Evolutionary conservation across 495 filamentous ascomycete species (phyloP).

Genomic region (Lasiosphaeria ovina): DNA sequence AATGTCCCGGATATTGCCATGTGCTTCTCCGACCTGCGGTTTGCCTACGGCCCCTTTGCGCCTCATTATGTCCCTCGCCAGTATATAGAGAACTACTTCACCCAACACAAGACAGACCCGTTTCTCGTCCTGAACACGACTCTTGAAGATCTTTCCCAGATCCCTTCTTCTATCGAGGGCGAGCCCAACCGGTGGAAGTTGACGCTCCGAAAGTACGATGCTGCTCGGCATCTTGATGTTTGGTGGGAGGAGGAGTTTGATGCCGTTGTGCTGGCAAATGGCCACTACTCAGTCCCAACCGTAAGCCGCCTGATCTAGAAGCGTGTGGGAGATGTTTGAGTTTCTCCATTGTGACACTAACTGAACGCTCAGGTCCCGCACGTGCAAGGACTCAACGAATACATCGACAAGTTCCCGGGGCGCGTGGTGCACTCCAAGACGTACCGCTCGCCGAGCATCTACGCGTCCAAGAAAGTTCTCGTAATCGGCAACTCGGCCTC

Average conservation of each 20-base stretch:
- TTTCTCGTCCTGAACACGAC: slow-evolving; percentile 47
- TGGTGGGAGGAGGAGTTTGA: slow-evolving; percentile 54
- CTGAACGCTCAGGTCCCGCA: slow-evolving; percentile 32
- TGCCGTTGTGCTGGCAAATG: slow-evolving; percentile 49
- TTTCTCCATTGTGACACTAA: slow-evolving; percentile 1
- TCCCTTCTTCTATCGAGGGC: slow-evolving; percentile 8
- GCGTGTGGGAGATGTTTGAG: too few relatives aligned
- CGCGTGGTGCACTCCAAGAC: slow-evolving; percentile 46
- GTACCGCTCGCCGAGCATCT: slow-evolving; percentile 40
- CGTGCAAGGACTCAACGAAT: slow-evolving; percentile 42
- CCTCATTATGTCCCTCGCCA: slow-evolving; percentile 48
- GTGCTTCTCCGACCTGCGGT: slow-evolving; percentile 47
- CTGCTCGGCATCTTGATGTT: slow-evolving; percentile 35
- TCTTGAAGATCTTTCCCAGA: slow-evolving; percentile 44
- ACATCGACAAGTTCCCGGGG: slow-evolving; percentile 37
- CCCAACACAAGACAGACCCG: slow-evolving; percentile 36
- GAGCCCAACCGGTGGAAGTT: slow-evolving; percentile 40
- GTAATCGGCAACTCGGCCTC: slow-evolving; percentile 53
- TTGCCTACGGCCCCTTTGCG: slow-evolving; percentile 51
- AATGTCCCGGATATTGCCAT: slow-evolving; percentile 53
- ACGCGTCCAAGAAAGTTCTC: slow-evolving; percentile 37
- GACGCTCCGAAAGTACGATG: slow-evolving; percentile 44
- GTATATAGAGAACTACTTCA: slow-evolving; percentile 50
- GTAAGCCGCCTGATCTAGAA: slow-evolving; percentile 26
- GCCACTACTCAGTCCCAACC: slow-evolving; percentile 52